Evolutionary conservation across 1,284 basidiomycete genomes (phyloP).

Genomic region (Volvariella volvacea): DNA sequence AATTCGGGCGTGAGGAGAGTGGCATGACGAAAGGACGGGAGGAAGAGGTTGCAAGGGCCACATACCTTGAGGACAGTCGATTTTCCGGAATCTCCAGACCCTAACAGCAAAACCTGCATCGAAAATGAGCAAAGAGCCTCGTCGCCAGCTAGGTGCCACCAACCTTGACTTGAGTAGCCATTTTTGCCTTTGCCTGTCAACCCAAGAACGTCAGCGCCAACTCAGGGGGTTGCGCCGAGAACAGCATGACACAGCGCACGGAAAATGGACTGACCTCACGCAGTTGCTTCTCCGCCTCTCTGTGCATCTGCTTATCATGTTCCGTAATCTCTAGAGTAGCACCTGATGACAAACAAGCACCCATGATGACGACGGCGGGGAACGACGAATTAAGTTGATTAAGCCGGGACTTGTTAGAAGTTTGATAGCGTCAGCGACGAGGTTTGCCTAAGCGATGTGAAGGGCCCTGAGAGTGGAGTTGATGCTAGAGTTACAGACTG

Average conservation of each 20-base stretch:
- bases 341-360: slow-evolving; percentile 67
- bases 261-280: slow-evolving; percentile 38
- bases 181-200: slow-evolving; percentile 39
- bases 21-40: background rate
- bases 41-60: slow-evolving; percentile 4
- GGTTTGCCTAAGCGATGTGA: background rate
- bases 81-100: slow-evolving; percentile 92
- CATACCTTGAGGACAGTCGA: slow-evolving; percentile 82
- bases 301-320: slow-evolving; percentile 55
- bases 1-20: background rate
- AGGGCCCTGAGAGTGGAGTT: too few species aligned
- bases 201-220: slow-evolving; percentile 2
- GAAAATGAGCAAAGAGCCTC: background rate
- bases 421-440: background rate
- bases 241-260: background rate
- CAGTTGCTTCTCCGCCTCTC: slow-evolving; percentile 48
- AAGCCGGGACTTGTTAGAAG: background rate
- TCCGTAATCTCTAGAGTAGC: slow-evolving; percentile 48
- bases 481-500: too few species aligned
- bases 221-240: background rate
- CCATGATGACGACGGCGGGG: slow-evolving; percentile 51
- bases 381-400: background rate
- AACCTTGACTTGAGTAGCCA: slow-evolving; percentile 78
- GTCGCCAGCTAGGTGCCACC: slow-evolving; percentile 7
- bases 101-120: slow-evolving; percentile 73